Percentiles rank a stretch among this genome's conserved stretches.
Evolutionary conservation across 2,329 filamentous ascomycete species (phyloP).

Genomic region (Aspergillus sp.): DNA sequence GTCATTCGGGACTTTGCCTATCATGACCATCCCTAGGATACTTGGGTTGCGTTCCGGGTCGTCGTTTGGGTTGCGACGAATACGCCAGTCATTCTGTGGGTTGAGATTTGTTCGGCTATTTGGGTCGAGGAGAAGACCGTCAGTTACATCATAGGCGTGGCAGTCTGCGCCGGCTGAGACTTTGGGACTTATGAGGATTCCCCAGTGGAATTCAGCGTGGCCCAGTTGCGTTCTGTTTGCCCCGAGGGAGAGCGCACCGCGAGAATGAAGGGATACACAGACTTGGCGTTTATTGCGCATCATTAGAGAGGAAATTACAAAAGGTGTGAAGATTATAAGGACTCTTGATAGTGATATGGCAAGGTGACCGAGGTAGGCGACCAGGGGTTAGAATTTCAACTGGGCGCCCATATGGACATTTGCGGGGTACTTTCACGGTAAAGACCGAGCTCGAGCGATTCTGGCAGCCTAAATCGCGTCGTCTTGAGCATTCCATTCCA

Average conservation of each 20-base stretch:
- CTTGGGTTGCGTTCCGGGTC: slow-evolving; percentile 2
- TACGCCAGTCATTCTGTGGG: slow-evolving; percentile 11
- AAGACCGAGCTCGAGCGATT: no score
- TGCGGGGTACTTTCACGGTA: no score
- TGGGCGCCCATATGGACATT: no score
- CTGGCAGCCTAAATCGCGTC: no score
- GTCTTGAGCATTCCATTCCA: no score
- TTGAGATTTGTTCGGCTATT: slow-evolving; percentile 1
- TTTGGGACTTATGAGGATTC: slow-evolving; percentile 15
- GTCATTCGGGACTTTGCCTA: slow-evolving; percentile 14
- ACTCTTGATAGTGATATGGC: no score
- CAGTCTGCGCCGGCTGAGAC: neutral
- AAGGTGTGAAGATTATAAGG: no score
- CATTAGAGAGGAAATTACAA: no score
- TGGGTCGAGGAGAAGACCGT: slow-evolving; percentile 6
- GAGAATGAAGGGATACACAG: slow-evolving; percentile 6
- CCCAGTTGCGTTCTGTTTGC: slow-evolving; percentile 6
- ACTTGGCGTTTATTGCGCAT: slow-evolving; percentile 11
- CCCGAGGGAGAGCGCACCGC: slow-evolving; percentile 6
- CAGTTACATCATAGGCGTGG: slow-evolving; percentile 14
- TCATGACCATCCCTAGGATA: slow-evolving; percentile 12
- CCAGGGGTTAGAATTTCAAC: no score
- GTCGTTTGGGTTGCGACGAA: slow-evolving; percentile 5
- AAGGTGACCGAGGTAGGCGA: no score
- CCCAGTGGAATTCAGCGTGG: slow-evolving; percentile 18